These are phyloP conservation scores for Exophiala sideris DNA, from an alignment of 2,329 filamentous ascomycete species.

Conservation along the genomic window DNA sequence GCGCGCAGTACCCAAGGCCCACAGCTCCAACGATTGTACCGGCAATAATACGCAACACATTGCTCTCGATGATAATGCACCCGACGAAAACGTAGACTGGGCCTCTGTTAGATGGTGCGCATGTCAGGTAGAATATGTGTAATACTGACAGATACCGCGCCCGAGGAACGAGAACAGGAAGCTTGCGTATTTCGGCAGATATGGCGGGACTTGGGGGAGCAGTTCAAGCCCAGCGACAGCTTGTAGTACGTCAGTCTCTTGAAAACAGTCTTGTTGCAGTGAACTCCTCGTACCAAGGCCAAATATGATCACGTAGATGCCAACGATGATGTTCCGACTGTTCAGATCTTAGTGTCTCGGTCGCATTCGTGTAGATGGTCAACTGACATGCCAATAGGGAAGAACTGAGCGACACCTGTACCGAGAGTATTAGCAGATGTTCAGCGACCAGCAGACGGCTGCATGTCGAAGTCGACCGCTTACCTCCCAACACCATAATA, in stretches of 20 bases:
- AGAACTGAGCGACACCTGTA: conserved; percentile 45
- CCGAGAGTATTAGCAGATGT: conserved; percentile 24
- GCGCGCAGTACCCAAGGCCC: conserved; percentile 71
- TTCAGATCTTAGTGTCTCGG: conserved; percentile 18
- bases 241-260: conserved; percentile 35
- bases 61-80: conserved; percentile 70
- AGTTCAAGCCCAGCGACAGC: conserved; percentile 78
- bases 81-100: conserved; percentile 95
- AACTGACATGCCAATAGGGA: conserved; percentile 36
- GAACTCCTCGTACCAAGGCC: conserved; percentile 63
- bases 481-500: conserved; percentile 80
- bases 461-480: conserved; percentile 33
- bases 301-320: conserved; percentile 85
- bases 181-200: conserved; percentile 87
- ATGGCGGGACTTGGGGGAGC: conserved; percentile 76
- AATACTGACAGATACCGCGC: conserved; percentile 80
- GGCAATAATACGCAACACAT: conserved; percentile 67
- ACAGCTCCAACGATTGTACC: conserved; percentile 74
- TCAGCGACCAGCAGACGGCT: conserved; percentile 22
- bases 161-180: conserved; percentile 98
- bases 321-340: conserved; percentile 72
- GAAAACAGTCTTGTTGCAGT: not conserved
- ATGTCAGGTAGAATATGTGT: not conserved
- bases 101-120: conserved; percentile 8
- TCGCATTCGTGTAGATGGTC: conserved; percentile 2